phyloP scores from a whole-genome alignment of 371 early-diverging fungal genomes.

The Mucor piriformis region DNA sequence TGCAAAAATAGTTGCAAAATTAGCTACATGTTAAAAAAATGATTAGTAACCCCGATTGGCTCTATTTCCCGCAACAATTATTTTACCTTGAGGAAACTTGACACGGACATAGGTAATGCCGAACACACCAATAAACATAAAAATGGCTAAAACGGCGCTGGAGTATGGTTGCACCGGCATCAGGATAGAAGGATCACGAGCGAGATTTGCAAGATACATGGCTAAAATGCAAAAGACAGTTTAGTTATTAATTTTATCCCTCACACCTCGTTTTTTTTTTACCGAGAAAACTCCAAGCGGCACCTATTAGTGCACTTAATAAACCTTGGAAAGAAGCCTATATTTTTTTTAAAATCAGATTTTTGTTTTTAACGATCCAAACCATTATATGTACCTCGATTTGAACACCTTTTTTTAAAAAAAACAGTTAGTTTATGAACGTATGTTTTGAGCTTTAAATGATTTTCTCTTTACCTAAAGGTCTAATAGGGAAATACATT shows the following conservation, averaged over 20 bases:
- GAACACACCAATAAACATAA: conserved; percentile 43
- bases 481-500: conserved; percentile 23
- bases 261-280: not conserved
- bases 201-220: conserved; percentile 40
- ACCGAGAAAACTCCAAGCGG: conserved; percentile 31
- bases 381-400: conserved; percentile 18
- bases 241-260: too few relatives aligned
- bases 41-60: not conserved
- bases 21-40: conserved; percentile 23
- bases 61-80: not conserved
- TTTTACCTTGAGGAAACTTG: conserved; percentile 39
- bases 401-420: conserved; percentile 20
- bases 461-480: conserved; percentile 18
- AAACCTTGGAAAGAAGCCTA: conserved; percentile 23
- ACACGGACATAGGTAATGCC: conserved; percentile 36
- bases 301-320: conserved; percentile 18
- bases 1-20: conserved; percentile 41
- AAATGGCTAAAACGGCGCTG: conserved; percentile 39
- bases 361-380: not conserved
- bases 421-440: not conserved
- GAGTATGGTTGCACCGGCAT: conserved; percentile 38
- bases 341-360: not conserved
- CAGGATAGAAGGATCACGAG: conserved; percentile 31
- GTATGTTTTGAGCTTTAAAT: not conserved
- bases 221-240: conserved; percentile 16